Evolutionary conservation across 176 grass and related monocot genomes (phyloP).

Genomic region (Areca catechu): DNA sequence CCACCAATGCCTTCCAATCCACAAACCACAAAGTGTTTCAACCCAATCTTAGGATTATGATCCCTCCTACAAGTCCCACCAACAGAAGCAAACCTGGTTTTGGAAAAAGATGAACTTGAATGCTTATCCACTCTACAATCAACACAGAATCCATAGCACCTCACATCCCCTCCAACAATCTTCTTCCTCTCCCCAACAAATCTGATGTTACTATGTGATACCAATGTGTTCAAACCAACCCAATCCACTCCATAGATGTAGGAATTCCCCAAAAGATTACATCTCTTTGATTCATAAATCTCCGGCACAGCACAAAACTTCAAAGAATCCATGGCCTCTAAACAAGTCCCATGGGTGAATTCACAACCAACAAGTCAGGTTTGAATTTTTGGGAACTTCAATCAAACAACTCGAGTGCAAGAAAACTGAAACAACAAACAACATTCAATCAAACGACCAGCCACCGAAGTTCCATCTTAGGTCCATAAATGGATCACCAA

Average conservation of each 20-base stretch:
- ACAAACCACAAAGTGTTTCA: slow-evolving; percentile 21
- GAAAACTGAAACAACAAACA: too few species aligned
- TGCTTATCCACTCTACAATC: neutral
- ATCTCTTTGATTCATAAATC: slow-evolving; percentile 36
- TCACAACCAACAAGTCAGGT: too few species aligned
- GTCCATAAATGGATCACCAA: too few species aligned
- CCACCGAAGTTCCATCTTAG: too few species aligned
- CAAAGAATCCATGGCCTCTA: slow-evolving; percentile 30
- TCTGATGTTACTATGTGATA: slow-evolving; percentile 17
- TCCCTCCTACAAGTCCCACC: neutral
- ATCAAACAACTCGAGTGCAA: too few species aligned
- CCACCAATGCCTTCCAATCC: slow-evolving; percentile 3
- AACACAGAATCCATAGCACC: neutral
- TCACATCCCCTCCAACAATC: neutral
- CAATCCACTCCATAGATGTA: slow-evolving; percentile 35
- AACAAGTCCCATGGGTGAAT: neutral
- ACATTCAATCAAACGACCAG: too few species aligned
- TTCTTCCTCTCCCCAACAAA: slow-evolving; percentile 16
- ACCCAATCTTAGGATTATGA: slow-evolving; percentile 4
- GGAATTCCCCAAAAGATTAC: slow-evolving; percentile 18
- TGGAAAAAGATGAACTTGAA: neutral
- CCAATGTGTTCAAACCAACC: slow-evolving; percentile 26
- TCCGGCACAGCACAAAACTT: slow-evolving; percentile 20
- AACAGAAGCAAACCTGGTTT: neutral
- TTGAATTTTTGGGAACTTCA: too few species aligned